Base-by-base conservation (phyloP, 2,329 filamentous ascomycete genomes). In the Ceratocystis cubensis region DNA sequence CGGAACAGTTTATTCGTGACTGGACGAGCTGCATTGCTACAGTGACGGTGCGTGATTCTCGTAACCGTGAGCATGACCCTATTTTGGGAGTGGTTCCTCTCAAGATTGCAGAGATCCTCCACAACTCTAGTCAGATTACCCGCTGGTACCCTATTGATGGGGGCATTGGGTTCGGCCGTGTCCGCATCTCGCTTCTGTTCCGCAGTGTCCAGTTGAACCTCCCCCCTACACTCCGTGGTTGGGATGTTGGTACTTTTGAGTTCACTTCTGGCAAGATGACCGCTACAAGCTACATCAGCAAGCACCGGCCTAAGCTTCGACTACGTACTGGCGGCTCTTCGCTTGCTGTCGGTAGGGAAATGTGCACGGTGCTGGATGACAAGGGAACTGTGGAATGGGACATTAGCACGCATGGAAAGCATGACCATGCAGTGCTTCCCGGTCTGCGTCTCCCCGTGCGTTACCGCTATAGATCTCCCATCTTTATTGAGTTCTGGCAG, bases 81-180 rank as follows among this genome's bases (percentile, higher is more conserved):
- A 91, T 99, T 68, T 84, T 97, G 41, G 94, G 94, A 50, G 88
- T 97, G 3, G 88, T 97, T 1, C 91, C 92, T 0, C 78, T 99
- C 68, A 94, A 91, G 74, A 76, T 97, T 0, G 89, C 89, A 0
- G 91, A 96, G 63, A 82, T 96, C n/a, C 79, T 99, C 25, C 86
- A 93, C 71, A 95, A 88, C 0, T 88, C 86, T 70, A 96, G 91
- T 57, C 91, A 97, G 74, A 78, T 87, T 65, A 95, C 91, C 2
- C 81, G 91, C 68, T 96, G 92, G 91, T 97, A 96, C 74, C 93
- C 94, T n/a, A 82, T 99, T 0, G 92, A 96, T 73, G 94, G 93
- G 25, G 94, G 94, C 10, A 87, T 97, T 69, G 89, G 94, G 0
- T 97, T 94, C 70, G 94, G 94, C 48, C 88, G 93, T 6, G 82